Percentiles rank a stretch among this genome's conserved stretches.
These are phyloP conservation scores for Inonotus obliquus DNA, from an alignment of 1,284 basidiomycete species.

Conservation along the genomic window DNA sequence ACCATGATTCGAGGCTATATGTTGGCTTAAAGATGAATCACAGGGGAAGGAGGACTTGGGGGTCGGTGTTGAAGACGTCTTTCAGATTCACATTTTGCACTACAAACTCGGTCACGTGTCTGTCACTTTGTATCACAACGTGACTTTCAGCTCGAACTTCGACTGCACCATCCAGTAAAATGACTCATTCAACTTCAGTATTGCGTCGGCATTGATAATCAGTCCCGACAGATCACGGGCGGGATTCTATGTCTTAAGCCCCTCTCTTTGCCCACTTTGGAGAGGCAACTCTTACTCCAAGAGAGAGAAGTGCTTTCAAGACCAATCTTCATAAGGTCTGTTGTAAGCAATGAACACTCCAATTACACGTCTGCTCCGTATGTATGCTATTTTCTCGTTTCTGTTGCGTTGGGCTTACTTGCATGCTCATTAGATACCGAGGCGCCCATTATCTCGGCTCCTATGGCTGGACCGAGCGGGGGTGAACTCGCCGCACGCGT, in stretches of 20 bases:
- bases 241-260: too few species aligned
- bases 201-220: too few species aligned
- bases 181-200: too few species aligned
- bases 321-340: too few species aligned
- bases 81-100: neutral
- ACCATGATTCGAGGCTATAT: constrained; percentile 56
- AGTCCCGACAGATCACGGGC: too few species aligned
- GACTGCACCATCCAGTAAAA: too few species aligned
- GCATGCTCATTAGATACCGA: constrained; percentile 37
- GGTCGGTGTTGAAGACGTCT: neutral
- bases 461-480: constrained; percentile 67
- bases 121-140: too few species aligned
- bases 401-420: neutral
- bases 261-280: too few species aligned
- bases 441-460: constrained; percentile 54
- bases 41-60: neutral
- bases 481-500: constrained; percentile 59
- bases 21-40: neutral
- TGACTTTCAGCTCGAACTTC: too few species aligned
- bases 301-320: too few species aligned
- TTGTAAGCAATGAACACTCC: constrained; percentile 27
- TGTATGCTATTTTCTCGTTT: constrained; percentile 1
- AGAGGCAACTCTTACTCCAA: too few species aligned
- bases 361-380: constrained; percentile 36
- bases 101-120: neutral